Evolutionary conservation across 2,329 filamentous ascomycete species (phyloP).

Genomic region (Fonsecaea monophora): DNA sequence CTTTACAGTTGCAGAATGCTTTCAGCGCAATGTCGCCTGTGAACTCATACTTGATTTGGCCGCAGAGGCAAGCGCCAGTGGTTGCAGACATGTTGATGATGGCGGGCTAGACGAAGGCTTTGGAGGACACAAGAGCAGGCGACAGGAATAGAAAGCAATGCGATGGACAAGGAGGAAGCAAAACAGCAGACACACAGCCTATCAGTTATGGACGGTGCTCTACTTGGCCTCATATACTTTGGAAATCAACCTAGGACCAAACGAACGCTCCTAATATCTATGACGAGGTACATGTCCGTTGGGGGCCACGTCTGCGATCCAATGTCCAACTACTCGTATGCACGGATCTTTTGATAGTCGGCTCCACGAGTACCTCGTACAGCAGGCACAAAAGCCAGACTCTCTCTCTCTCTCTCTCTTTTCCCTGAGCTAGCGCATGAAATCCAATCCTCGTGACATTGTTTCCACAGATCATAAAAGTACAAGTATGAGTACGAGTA

Average conservation of each 20-base stretch:
- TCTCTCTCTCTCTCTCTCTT: neutral
- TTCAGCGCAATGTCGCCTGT: slow-evolving; percentile 53
- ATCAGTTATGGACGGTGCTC: neutral
- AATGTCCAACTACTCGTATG: neutral
- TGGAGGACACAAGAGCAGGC: neutral
- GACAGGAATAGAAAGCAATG: neutral
- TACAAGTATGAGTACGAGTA: too few species aligned
- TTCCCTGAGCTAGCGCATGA: neutral
- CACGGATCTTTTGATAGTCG: neutral
- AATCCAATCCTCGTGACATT: neutral
- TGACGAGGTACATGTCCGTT: neutral
- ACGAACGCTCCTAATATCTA: neutral
- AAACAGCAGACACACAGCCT: neutral
- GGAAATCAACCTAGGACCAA: neutral
- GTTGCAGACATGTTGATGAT: slow-evolving; percentile 30
- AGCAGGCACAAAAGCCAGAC: neutral
- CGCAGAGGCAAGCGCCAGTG: slow-evolving; percentile 47
- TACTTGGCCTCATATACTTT: neutral
- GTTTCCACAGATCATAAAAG: neutral
- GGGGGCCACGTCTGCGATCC: neutral
- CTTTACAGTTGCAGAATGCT: slow-evolving; percentile 61
- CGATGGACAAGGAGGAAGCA: slow-evolving; percentile 3
- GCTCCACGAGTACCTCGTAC: neutral
- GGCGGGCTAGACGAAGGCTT: neutral
- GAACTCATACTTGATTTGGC: slow-evolving; percentile 42